Base-by-base conservation (phyloP, 768 basidiomycete genomes). In the Podaxis mareebaensis region DNA sequence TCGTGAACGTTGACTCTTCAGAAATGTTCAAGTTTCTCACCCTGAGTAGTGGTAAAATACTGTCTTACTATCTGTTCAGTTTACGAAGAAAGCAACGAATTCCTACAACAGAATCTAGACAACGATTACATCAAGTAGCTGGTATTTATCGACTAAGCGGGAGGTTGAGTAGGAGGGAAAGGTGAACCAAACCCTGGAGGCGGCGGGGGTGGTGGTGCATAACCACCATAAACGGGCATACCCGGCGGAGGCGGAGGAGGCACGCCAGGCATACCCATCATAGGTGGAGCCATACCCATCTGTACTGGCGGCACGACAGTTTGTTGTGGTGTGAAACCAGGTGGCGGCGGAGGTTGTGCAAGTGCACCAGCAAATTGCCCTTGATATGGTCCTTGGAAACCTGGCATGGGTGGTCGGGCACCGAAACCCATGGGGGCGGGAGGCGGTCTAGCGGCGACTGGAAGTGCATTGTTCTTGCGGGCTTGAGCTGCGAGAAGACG, bases 401-500 rank as follows among this genome's bases (percentile, higher is more conserved):
- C 90, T 36, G 88, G 84, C 76, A 86, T 84, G 5, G 88, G 83
- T 15, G 87, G 88, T 24, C 81, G 83, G 3, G 83, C 79, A 57
- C 89, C 90, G 71, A 91, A 90, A 24, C 84, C 84, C 75, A 91
- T 87, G 17, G 88, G 88, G 22, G 88, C 87, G 0, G 89, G 85
- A 6, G 91, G 90, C 1, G 92, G 91, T 1, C 92, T 86, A 12
- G 88, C 83, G 54, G 84, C 81, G 63, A 91, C 85, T 4, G 93
- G 93, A 4, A 95, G 79, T 2, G 93, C 93, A 67, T 96, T 95
- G 77, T 96, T 95, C 78, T 96, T 97, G 67, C 93, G 86, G 53
- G 96, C 97, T 75, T 99, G 96, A 2, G 95, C 88, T 2, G 96
- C 95, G 68, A 99, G 85, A 38, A 98, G 86, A 62, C 97, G 89